Conservation (phyloP, 768 basidiomycete species). For the Kondoa subrosea region DNA sequence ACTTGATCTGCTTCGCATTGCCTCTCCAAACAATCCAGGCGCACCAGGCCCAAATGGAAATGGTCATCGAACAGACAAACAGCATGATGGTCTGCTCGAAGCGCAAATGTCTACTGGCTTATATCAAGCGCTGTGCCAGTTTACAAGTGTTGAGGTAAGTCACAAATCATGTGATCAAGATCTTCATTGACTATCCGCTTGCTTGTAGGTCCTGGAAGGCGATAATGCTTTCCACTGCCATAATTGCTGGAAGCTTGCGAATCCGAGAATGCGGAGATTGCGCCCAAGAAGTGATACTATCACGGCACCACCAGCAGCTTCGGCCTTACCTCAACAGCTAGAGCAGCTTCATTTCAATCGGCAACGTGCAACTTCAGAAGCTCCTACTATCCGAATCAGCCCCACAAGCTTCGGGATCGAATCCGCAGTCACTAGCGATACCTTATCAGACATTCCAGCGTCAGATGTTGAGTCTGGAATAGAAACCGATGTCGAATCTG, state of each 20-base stretch:
- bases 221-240: conserved; percentile 89
- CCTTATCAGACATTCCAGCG: neutral
- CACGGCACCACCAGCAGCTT: no score
- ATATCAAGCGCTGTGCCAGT: conserved; percentile 59
- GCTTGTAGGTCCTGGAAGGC: conserved; percentile 78
- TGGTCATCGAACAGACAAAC: conserved; percentile 4
- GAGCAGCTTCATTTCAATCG: neutral
- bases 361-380: neutral
- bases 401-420: neutral
- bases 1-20: conserved; percentile 21
- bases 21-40: conserved; percentile 18
- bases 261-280: conserved; percentile 29
- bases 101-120: conserved; percentile 30
- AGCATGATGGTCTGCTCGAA: neutral
- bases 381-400: neutral
- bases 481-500: neutral
- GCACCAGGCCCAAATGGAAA: conserved; percentile 3
- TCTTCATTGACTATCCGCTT: neutral
- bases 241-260: conserved; percentile 80
- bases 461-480: neutral
- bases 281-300: neutral
- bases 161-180: no score
- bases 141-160: conserved; percentile 51
- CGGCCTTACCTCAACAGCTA: neutral
- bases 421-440: neutral